Percentiles rank a stretch among this genome's conserved stretches.
These are phyloP conservation scores for Hericium coralloides DNA, from an alignment of 768 basidiomycete genomes.

Conservation along the genomic window DNA sequence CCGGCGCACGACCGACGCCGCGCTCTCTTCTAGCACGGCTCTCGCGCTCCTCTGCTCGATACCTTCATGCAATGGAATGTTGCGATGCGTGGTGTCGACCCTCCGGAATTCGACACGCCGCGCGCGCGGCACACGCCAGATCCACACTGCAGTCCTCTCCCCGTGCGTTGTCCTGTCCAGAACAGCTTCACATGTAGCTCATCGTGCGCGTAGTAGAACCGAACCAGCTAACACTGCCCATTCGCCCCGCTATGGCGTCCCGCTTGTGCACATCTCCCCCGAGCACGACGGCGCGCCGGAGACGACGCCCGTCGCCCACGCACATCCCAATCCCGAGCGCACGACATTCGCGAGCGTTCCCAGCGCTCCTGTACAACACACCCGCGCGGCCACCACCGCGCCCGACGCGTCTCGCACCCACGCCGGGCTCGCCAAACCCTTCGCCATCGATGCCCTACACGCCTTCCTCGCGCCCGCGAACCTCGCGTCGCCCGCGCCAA, in stretches of 20 bases:
- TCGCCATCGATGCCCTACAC: conserved; percentile 8
- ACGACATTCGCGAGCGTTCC: neutral
- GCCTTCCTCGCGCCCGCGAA: conserved; percentile 9
- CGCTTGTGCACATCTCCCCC: no score
- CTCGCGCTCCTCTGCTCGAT: neutral
- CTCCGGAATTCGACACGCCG: conserved; percentile 26
- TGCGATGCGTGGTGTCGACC: conserved; percentile 57
- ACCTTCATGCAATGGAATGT: conserved; percentile 64
- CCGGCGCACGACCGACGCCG: neutral
- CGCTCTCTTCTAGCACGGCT: neutral
- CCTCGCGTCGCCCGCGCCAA: conserved; percentile 1
- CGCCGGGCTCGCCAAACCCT: neutral
- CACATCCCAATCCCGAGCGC: neutral
- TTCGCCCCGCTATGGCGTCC: no score
- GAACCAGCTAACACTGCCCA: no score
- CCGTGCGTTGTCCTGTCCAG: no score
- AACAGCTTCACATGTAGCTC: no score
- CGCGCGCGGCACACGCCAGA: no score
- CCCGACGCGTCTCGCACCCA: neutral
- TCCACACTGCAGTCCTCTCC: no score
- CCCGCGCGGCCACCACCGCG: neutral
- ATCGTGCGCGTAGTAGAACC: no score
- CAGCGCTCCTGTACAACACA: neutral
- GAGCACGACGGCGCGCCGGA: no score
- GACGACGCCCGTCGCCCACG: no score